Conservation (phyloP, 495 filamentous ascomycete species). For the Penicillium verhagenii region DNA sequence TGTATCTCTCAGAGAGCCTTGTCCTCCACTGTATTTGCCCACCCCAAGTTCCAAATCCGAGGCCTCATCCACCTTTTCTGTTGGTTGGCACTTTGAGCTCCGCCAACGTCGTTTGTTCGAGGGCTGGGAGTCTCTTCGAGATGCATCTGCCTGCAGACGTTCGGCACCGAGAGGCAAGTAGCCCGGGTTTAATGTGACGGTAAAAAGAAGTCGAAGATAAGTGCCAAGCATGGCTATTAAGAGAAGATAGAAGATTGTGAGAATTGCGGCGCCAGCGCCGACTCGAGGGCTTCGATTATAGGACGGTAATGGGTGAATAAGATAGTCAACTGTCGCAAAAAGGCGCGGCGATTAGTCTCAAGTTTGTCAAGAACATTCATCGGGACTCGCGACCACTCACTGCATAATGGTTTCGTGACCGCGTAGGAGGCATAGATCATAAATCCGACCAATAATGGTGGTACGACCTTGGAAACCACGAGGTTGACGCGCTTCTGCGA, state of each 20-base stretch:
- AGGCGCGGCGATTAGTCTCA: background rate
- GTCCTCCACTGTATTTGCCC: slow-evolving; percentile 18
- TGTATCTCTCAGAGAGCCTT: slow-evolving; percentile 25
- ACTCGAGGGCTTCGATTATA: slow-evolving; percentile 38
- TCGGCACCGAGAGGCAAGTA: slow-evolving; percentile 59
- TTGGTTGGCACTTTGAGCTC: slow-evolving; percentile 8
- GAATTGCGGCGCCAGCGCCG: slow-evolving; percentile 63
- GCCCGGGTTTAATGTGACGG: slow-evolving; percentile 65
- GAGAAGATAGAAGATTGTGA: slow-evolving; percentile 69
- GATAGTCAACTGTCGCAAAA: slow-evolving; percentile 56
- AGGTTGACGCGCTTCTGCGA: slow-evolving; percentile 50
- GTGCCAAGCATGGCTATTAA: slow-evolving; percentile 62
- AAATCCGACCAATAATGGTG: slow-evolving; percentile 55
- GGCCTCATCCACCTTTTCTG: slow-evolving; percentile 27
- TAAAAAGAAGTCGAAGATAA: slow-evolving; percentile 66
- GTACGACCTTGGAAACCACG: slow-evolving; percentile 56
- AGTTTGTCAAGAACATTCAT: background rate
- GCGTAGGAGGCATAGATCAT: slow-evolving; percentile 64
- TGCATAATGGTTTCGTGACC: slow-evolving; percentile 56
- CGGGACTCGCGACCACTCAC: slow-evolving; percentile 36
- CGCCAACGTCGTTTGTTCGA: slow-evolving; percentile 21
- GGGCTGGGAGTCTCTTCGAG: slow-evolving; percentile 10
- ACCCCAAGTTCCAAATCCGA: slow-evolving; percentile 27
- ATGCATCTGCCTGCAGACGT: slow-evolving; percentile 18
- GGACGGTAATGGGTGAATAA: slow-evolving; percentile 52